Evolutionary conservation across 1,284 basidiomycete species (phyloP).

Genomic region (Melampsora larici-populina): DNA sequence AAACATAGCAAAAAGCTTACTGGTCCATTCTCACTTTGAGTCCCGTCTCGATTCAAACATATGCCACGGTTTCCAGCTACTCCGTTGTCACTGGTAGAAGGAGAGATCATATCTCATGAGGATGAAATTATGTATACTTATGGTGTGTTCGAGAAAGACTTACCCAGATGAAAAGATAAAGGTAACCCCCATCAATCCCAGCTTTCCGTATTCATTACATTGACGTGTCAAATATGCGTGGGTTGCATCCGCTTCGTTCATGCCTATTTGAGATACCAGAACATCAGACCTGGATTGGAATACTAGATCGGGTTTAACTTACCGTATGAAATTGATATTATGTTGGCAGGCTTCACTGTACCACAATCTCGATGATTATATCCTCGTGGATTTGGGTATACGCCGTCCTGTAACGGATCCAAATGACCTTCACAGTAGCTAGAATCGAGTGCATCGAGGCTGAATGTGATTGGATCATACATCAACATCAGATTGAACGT

Average conservation of each 20-base stretch:
- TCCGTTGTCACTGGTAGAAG: constrained; percentile 56
- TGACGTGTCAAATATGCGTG: constrained; percentile 58
- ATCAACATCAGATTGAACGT: constrained; percentile 52
- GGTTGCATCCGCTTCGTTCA: constrained; percentile 58
- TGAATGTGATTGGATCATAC: background rate
- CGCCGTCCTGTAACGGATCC: constrained; percentile 58
- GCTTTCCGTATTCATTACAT: constrained; percentile 62
- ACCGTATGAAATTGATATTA: constrained; percentile 62
- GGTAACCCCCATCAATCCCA: constrained; percentile 60
- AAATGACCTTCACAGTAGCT: constrained; percentile 65
- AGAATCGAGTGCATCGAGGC: constrained; percentile 58
- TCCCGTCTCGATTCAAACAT: constrained; percentile 55
- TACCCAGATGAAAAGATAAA: constrained; percentile 59
- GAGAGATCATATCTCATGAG: background rate
- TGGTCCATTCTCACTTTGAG: constrained; percentile 22
- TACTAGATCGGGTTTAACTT: constrained; percentile 35
- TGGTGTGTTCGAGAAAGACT: constrained; percentile 18
- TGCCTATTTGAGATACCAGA: constrained; percentile 35
- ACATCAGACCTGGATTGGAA: constrained; percentile 56
- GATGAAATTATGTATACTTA: background rate
- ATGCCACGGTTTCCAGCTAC: constrained; percentile 58
- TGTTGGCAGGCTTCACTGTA: constrained; percentile 58
- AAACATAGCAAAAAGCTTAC: background rate
- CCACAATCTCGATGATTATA: constrained; percentile 60
- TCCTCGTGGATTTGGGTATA: constrained; percentile 61